These are phyloP conservation scores for Pezizomycotina sp. DNA, from an alignment of 2,329 filamentous ascomycete species.

Conservation along the genomic window DNA sequence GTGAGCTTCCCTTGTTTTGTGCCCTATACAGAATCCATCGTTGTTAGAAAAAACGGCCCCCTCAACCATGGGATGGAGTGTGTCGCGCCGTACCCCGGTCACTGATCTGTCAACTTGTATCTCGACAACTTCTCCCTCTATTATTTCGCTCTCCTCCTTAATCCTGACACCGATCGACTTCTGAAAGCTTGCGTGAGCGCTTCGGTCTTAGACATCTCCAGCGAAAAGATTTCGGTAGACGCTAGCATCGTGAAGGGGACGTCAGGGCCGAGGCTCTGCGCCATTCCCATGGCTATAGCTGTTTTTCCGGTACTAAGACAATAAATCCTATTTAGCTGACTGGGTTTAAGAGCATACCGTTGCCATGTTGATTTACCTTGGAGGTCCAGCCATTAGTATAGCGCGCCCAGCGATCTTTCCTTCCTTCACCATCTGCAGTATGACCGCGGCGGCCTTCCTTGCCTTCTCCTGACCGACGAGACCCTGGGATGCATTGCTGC, in stretches of 20 bases:
- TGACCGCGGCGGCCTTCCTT: conserved; percentile 86
- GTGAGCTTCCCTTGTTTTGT: conserved; percentile 98
- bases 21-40: conserved; percentile 35
- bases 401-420: conserved; percentile 95
- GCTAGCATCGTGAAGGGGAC: conserved; percentile 94
- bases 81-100: conserved; percentile 48
- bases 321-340: not conserved
- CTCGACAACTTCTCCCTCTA: conserved; percentile 96
- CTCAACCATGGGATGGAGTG: not conserved
- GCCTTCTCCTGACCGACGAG: conserved; percentile 94
- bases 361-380: conserved; percentile 40
- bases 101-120: conserved; percentile 97
- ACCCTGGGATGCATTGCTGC: conserved; percentile 61
- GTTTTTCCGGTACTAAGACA: conserved; percentile 75
- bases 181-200: conserved; percentile 96
- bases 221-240: conserved; percentile 91
- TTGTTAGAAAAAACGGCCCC: conserved; percentile 2
- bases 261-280: conserved; percentile 82
- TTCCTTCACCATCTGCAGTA: conserved; percentile 97
- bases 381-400: conserved; percentile 84
- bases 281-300: conserved; percentile 96
- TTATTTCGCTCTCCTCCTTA: conserved; percentile 97
- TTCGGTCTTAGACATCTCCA: conserved; percentile 99
- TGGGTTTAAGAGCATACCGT: not conserved
- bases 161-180: conserved; percentile 93